phyloP scores from a whole-genome alignment of 1,284 basidiomycete species.

The Ganoderma leucocontextum region DNA sequence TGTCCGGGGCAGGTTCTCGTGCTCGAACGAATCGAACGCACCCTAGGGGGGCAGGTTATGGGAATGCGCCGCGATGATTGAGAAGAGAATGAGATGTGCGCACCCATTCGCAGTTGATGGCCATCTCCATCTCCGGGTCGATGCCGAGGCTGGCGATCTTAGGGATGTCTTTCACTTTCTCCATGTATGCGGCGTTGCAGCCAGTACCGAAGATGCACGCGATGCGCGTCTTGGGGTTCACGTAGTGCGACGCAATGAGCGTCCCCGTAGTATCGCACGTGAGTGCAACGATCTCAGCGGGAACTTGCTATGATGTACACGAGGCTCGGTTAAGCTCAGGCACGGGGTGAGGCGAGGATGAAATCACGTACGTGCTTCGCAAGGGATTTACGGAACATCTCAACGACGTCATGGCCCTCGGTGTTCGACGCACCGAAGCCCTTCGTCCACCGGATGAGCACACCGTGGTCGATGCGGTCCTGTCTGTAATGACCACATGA shows the following conservation, averaged over 20 bases:
- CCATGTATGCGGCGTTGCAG: conserved; percentile 98
- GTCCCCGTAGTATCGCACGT: conserved; percentile 99
- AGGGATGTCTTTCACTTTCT: conserved; percentile 78
- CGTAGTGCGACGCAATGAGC: conserved; percentile 96
- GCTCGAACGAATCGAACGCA: conserved; percentile 96
- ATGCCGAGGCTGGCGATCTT: conserved; percentile 85
- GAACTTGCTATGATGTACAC: conserved; percentile 59
- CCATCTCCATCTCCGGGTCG: conserved; percentile 80
- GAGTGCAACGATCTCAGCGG: conserved; percentile 82
- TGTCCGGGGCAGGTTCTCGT: conserved; percentile 93
- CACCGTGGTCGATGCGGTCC: conserved; percentile 93
- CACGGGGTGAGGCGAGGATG: conserved; percentile 6
- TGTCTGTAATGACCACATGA: conserved; percentile 62
- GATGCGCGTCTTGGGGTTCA: conserved; percentile 90
- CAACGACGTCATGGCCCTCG: conserved; percentile 92
- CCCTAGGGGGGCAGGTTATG: conserved; percentile 60
- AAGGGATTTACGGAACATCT: conserved; percentile 89
- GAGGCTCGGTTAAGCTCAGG: conserved; percentile 20
- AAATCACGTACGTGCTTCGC: conserved; percentile 68
- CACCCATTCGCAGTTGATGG: conserved; percentile 97
- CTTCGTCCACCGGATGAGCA: conserved; percentile 98
- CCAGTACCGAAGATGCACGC: conserved; percentile 98
- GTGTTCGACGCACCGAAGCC: conserved; percentile 95
- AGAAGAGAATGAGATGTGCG: conserved; percentile 33
- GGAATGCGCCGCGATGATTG: not conserved